phyloP scores from a whole-genome alignment of 495 filamentous ascomycete species.

The Aspergillus bertholletiae region DNA sequence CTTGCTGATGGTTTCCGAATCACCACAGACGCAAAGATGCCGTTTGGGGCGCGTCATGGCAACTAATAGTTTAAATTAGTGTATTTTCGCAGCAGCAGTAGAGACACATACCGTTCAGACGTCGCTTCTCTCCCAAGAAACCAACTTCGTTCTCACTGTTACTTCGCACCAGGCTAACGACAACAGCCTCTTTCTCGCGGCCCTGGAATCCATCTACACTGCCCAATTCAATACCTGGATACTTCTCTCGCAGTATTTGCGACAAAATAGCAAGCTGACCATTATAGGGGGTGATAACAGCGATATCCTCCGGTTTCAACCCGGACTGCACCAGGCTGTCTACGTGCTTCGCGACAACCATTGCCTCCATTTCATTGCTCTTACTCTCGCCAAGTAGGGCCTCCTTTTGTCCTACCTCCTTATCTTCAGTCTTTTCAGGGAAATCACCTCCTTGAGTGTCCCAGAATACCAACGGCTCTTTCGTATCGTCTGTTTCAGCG shows the following conservation, averaged over 20 bases:
- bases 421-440: conserved; percentile 56
- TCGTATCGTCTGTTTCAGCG: conserved; percentile 79
- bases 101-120: conserved; percentile 72
- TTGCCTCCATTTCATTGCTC: conserved; percentile 88
- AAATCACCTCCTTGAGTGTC: conserved; percentile 96
- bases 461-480: conserved; percentile 84
- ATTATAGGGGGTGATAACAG: conserved; percentile 94
- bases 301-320: conserved; percentile 75
- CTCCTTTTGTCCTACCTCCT: conserved; percentile 47
- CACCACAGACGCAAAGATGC: conserved; percentile 86
- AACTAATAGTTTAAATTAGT: conserved; percentile 46
- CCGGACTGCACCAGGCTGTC: conserved; percentile 71
- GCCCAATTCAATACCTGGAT: conserved; percentile 82
- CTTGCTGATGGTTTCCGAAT: conserved; percentile 86
- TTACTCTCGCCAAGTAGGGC: conserved; percentile 77
- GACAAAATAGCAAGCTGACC: conserved; percentile 82
- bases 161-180: conserved; percentile 87
- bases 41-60: conserved; percentile 94
- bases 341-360: conserved; percentile 75
- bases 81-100: background rate
- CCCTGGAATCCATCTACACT: conserved; percentile 98
- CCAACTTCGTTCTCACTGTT: conserved; percentile 85
- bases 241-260: conserved; percentile 68
- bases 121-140: conserved; percentile 88
- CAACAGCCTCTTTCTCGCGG: conserved; percentile 92